These are phyloP conservation scores for Ballota nigra DNA, from an alignment of 257 asterid species.

Conservation along the genomic window DNA sequence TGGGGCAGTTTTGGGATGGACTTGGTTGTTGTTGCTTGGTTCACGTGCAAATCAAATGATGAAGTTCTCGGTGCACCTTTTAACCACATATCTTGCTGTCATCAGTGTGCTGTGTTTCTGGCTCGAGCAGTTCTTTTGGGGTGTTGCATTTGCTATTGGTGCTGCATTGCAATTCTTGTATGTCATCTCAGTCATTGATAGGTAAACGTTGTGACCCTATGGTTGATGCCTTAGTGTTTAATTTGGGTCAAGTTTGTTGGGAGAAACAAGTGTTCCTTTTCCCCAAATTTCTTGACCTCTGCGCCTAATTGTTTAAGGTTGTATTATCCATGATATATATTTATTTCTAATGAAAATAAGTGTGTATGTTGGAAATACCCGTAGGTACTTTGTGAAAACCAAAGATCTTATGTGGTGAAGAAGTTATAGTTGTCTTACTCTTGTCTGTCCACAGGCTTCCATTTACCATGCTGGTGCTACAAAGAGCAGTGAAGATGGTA, in stretches of 20 bases:
- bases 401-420: too few species aligned
- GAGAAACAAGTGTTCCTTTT: conserved; percentile 3
- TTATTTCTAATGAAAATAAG: neutral
- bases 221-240: neutral
- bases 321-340: neutral
- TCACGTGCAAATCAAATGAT: conserved; percentile 72
- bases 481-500: conserved; percentile 86
- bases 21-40: conserved; percentile 85
- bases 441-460: conserved; percentile 64
- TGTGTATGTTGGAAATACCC: neutral
- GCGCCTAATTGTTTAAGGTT: neutral
- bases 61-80: conserved; percentile 83
- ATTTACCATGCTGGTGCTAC: conserved; percentile 93
- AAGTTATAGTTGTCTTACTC: neutral
- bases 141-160: conserved; percentile 85
- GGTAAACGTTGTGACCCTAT: conserved; percentile 42
- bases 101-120: conserved; percentile 89
- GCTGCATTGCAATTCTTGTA: conserved; percentile 90
- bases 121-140: conserved; percentile 85
- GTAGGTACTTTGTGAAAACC: neutral
- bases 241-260: conserved; percentile 1
- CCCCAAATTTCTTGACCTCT: neutral
- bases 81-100: conserved; percentile 96
- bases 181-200: conserved; percentile 84
- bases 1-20: conserved; percentile 77